Evolutionary conservation across 371 early-diverging fungal genomes (phyloP), one percentile per base, ranked within the genome.

Genomic region (Coemansia sp.): DNA sequence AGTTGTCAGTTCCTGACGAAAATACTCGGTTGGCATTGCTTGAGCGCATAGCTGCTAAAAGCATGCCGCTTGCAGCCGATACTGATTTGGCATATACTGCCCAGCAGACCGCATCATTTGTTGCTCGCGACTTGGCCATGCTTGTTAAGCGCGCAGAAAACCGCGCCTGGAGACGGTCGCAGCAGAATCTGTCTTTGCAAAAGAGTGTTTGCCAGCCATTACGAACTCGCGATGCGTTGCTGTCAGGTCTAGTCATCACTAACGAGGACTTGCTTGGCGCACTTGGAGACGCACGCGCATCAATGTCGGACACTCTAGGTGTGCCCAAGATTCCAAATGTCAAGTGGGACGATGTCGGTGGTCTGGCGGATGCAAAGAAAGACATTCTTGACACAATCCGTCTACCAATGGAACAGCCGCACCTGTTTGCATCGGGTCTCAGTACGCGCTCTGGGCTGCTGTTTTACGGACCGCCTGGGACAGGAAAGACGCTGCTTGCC

Each of bases 311-410:
- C 56, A 87, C 89, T 12, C 92, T 97, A 58, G 98, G 98, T 12
- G 97, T 97, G 8, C 97, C 98, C 46, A 95, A 95, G 88, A 97
- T 97, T 61, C 97, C 98, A 4, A 90, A 88, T 55, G 95, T 99
- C 19, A 92, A 91, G 8, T 99, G 99, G 97, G 96, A 95, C 63
- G 99, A 99, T 82, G 95, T 99, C 23, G 99, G 99, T 63, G 99
- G 99, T 11, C 81, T 99, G 61, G 94, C 94, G 7, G 87, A 91
- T 51, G 99, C 99, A 52, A 99, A 99, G 78, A 90, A 93, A 67
- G 95, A 95, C 68, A 97, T 99, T 69, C 78, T 94, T 28, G 99
- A 99, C 75, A 98, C 99, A 0, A 96, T 99, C 54, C 95, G 99
- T 67, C 86, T 99, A 12, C 99, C 99, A 2, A 77, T 99, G 54